Base-by-base conservation (phyloP, 768 basidiomycete species). In the Psilocybe subaeruginosa region DNA sequence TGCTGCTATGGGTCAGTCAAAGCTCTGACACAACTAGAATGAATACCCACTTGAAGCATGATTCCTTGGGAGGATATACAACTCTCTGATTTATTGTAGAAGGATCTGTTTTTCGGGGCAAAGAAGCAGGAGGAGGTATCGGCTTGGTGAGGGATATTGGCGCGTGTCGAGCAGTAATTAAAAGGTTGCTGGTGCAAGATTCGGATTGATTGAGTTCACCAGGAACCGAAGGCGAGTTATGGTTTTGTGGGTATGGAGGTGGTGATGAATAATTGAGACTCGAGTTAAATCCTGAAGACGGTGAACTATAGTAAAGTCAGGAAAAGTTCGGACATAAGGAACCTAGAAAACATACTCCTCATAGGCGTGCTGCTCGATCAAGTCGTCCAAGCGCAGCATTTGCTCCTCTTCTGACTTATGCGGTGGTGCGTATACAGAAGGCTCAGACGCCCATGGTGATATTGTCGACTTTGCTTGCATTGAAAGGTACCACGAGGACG, bases 301-400 rank as follows among this genome's bases (percentile, higher is more conserved):
- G 72, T 60, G 78, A 74, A 68, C 80, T 76, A 60, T 30, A 39
- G 51, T 60, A 55, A 56, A 61, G 59, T 64, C 30, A 59, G 56
- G 55, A 63, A 62, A 41, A 60, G 50, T 58, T 48, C 58, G 63
- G 30, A 46, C 43, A 59, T 61, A 57, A n/a, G 56, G 54, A 48
- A 31, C 43, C 19, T 50, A 62, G 66, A 59, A 56, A 63, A 76
- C 88, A 63, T 70, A 92, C 90, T 91, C 89, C 64, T 90, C 89
- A 72, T 89, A 92, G 33, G 85, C 88, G 67, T 88, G 83, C 62
- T 86, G 85, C 68, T 91, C 87, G 56, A 92, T 83, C 50, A 92
- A 77, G 69, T 93, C 91, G 67, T 90, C 87, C 45, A 93, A 76
- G 45, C 82, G 78, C 63, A 92, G 83, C 75, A 90, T 89, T 54